phyloP scores from a whole-genome alignment of 495 filamentous ascomycete species.

The Annulohypoxylon maeteangense region DNA sequence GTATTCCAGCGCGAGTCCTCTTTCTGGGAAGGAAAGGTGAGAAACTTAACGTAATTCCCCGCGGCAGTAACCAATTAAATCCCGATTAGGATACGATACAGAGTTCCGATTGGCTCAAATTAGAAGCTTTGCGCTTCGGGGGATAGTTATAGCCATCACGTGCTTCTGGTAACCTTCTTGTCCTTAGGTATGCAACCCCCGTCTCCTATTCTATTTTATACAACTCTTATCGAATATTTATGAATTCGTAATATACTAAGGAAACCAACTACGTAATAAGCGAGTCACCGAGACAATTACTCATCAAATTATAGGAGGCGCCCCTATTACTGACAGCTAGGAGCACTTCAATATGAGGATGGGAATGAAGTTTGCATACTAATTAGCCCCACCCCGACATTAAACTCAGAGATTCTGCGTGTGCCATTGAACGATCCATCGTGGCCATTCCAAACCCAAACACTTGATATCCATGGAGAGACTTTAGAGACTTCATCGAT shows the following conservation, averaged over 20 bases:
- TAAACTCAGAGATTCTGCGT: neutral
- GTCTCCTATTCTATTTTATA: neutral
- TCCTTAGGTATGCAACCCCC: too few relatives aligned
- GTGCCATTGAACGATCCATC: neutral
- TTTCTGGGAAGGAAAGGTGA: neutral
- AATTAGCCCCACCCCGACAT: neutral
- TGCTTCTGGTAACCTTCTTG: neutral
- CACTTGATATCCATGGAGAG: neutral
- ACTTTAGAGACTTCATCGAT: neutral
- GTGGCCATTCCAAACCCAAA: neutral
- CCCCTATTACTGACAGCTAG: neutral
- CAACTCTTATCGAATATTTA: neutral
- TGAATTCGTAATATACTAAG: neutral
- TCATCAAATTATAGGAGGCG: neutral
- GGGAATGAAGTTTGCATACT: neutral
- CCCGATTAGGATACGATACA: neutral
- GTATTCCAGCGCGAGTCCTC: neutral
- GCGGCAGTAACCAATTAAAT: slow-evolving; percentile 12
- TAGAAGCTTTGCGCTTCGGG: neutral
- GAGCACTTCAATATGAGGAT: neutral
- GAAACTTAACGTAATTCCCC: neutral
- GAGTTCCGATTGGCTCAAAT: slow-evolving; percentile 4
- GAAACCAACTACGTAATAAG: neutral
- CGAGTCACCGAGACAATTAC: neutral
- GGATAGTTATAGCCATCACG: neutral